phyloP scores from a whole-genome alignment of 148 eudicot genomes.

The Amaranthus palmeri region DNA sequence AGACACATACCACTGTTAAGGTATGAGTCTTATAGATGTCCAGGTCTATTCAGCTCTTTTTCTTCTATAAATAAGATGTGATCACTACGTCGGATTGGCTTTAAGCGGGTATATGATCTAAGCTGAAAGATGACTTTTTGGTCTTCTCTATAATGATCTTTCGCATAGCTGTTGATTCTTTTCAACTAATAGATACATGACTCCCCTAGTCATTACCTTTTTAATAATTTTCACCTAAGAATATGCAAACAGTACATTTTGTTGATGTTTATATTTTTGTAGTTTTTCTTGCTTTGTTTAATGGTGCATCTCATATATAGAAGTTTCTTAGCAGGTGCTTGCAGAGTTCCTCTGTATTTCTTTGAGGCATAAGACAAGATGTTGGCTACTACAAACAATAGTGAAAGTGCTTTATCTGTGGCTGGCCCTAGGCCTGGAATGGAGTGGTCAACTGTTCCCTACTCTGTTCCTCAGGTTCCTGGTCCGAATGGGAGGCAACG shows the following conservation, averaged over 20 bases:
- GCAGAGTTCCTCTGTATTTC: background rate
- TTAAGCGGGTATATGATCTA: background rate
- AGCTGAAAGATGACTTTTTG: background rate
- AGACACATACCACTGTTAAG: background rate
- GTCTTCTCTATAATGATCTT: background rate
- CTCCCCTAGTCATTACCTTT: too few species aligned
- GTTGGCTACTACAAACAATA: constrained; percentile 41
- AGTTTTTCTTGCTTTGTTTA: background rate
- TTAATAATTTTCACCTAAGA: background rate
- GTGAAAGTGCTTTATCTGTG: constrained; percentile 75
- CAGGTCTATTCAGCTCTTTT: background rate
- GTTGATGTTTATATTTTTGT: background rate
- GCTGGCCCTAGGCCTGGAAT: constrained; percentile 71
- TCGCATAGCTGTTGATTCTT: background rate
- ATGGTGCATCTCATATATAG: background rate
- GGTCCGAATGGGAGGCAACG: constrained; percentile 80
- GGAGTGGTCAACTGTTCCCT: constrained; percentile 64
- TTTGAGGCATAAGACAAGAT: constrained; percentile 34
- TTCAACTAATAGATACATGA: background rate
- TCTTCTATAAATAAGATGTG: background rate
- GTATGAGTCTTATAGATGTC: background rate
- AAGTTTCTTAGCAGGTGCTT: background rate
- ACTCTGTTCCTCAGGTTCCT: constrained; percentile 47
- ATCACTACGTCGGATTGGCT: background rate
- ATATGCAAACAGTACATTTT: background rate